phyloP scores from a whole-genome alignment of 139 green algal species.

The Micractinium sp. region DNA sequence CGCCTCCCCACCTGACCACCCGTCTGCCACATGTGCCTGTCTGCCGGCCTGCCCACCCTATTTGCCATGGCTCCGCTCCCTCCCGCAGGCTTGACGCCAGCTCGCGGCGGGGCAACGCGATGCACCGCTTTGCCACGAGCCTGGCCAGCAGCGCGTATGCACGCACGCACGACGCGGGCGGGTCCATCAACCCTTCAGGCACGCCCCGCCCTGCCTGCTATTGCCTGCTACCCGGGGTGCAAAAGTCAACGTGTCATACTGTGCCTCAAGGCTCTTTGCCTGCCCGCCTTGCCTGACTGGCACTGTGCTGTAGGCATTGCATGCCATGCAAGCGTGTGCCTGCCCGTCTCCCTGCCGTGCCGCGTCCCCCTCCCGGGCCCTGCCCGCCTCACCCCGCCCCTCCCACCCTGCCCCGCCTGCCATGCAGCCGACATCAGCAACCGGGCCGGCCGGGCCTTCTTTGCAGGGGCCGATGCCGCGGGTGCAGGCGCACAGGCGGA shows the following conservation, averaged over 20 bases:
- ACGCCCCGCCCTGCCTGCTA: neutral
- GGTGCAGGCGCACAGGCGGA: neutral
- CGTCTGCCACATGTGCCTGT: neutral
- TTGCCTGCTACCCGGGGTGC: no score
- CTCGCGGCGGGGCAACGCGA: neutral
- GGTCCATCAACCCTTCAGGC: slow-evolving; percentile 17
- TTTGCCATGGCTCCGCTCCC: neutral
- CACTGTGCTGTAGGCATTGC: neutral
- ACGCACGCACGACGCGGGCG: slow-evolving; percentile 4
- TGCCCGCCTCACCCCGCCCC: neutral
- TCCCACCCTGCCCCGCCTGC: neutral
- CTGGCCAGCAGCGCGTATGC: slow-evolving; percentile 24
- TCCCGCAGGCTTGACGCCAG: neutral
- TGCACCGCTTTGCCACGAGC: slow-evolving; percentile 11
- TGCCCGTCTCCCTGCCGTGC: neutral
- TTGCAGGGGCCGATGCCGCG: neutral
- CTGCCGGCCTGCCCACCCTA: neutral
- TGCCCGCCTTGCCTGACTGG: no score
- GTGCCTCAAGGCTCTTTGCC: no score
- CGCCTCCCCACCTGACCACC: no score
- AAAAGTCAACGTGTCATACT: no score
- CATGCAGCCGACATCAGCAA: neutral
- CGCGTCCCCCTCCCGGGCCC: neutral
- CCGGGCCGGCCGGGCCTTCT: neutral
- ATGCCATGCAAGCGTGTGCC: neutral